Evolutionary conservation across 1,284 basidiomycete genomes (phyloP).

Genomic region (Moesziomyces sp.): DNA sequence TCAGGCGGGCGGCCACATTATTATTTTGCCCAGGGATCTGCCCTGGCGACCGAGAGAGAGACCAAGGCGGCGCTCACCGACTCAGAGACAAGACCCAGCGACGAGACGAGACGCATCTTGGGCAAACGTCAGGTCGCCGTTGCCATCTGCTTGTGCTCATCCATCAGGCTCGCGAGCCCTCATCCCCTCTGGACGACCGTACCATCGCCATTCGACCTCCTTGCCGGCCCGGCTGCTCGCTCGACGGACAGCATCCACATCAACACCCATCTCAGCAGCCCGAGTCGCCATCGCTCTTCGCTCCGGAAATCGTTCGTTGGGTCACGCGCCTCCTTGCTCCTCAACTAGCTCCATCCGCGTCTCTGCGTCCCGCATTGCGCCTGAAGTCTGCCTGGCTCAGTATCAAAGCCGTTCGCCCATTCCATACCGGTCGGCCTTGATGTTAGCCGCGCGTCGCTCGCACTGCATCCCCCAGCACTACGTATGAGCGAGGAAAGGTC

Average conservation of each 20-base stretch:
- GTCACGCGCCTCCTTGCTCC: background rate
- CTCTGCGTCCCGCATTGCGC: background rate
- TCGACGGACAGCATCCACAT: background rate
- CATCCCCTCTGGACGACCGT: background rate
- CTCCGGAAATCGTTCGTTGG: background rate
- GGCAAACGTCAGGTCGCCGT: background rate
- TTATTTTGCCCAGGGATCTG: background rate
- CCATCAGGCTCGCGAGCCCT: background rate
- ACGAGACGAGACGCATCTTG: background rate
- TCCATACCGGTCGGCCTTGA: slow-evolving; percentile 1
- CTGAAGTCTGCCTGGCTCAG: background rate
- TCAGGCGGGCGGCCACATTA: no score
- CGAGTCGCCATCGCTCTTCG: background rate
- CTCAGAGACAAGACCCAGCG: no score
- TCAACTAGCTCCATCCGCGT: background rate
- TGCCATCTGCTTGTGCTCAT: background rate
- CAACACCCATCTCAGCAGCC: background rate
- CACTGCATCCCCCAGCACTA: slow-evolving; percentile 1
- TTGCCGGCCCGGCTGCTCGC: background rate
- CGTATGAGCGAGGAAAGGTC: slow-evolving; percentile 38
- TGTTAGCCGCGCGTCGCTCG: slow-evolving; percentile 8
- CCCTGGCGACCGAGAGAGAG: background rate
- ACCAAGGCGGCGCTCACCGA: no score
- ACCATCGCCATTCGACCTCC: background rate
- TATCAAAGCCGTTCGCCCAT: background rate